Base-by-base conservation (phyloP, 129 eudicot species). In the Flaveria ramosissima region DNA sequence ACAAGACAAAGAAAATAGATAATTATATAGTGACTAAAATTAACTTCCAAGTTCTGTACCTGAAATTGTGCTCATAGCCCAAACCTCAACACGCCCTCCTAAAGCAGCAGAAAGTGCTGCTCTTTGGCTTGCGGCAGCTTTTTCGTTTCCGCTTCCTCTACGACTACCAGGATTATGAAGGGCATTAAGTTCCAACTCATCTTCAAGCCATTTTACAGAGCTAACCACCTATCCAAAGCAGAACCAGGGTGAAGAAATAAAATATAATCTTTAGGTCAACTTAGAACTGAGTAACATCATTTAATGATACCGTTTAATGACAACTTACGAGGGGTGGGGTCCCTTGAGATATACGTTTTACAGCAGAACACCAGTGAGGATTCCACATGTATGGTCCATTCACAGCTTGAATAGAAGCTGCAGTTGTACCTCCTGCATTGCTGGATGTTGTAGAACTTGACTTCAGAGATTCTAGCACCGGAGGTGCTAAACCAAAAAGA, bases 131-230 rank as follows among this genome's bases (percentile, higher is more conserved):
- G 81, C 85, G 74, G 97, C 97, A 80, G 96, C 99, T 66, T 95
- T 95, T 83, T 92, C 99, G 61, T 95, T 95, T 69, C 99, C 95
- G 81, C 89, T 89, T n/a, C 97, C 99, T 20, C 94, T 83, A 50
- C 97, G 94, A 87, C 96, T 95, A 68, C 96, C 97, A 75, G 99
- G 96, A 83, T 92, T 92, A 69, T 95, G 99, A 88, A 95, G 97
- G 68, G 97, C 96, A 83, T 92, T 95, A 61, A 95, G 99, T 86
- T 95, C 99, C 73, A 95, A 80, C 90, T 95, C 99, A 81, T 95
- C 99, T 85, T 95, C 99, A 86, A 95, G 99, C 97, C 99, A 95
- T 79, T 92, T 92, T 74, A 95, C 99, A 17, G 99, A 95, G 89
- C 99, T 92, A 76, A 95, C 99, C 78, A 95, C 99, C 99, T 95